Base-by-base conservation (phyloP, 1,284 basidiomycete species). In the Stygiomarasmius scandens region DNA sequence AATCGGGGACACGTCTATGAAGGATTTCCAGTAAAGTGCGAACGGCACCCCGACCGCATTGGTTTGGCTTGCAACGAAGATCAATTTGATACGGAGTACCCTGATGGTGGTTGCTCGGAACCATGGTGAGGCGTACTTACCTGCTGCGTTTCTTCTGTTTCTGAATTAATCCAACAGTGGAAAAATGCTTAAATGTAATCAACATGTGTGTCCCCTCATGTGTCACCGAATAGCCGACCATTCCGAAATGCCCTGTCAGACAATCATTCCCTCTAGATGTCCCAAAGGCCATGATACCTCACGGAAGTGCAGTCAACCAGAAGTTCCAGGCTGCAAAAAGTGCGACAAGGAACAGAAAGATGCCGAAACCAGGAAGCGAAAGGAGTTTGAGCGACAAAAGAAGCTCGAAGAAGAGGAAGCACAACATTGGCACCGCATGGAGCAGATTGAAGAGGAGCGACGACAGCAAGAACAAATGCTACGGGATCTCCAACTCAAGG, bases 71-170 rank as follows among this genome's bases (percentile, higher is more conserved):
- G n/a, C 20, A 44, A 58, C 1, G 69, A 81, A 0, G 67, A 56
- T 1, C 79, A 87, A 6, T 89, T 89, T 55, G 81, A 85, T 8
- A 60, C 60, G n/a, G n/a, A n/a, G n/a, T n/a, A n/a, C n/a, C 47
- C 36, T 34, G 38, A n/a, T 54, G 63, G 2, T n/a, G n/a, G n/a
- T n/a, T n/a, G n/a, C n/a, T n/a, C n/a, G n/a, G 74, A 80, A 58
- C 75, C 77, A 27, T 88, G 86, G 86, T 86, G 67, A 50, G 73
- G n/a, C n/a, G n/a, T n/a, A n/a, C n/a, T n/a, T n/a, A n/a, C n/a
- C n/a, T n/a, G n/a, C n/a, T n/a, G n/a, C n/a, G n/a, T n/a, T n/a
- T n/a, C n/a, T n/a, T n/a, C n/a, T n/a, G n/a, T n/a, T n/a, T n/a
- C 63, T 20, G 3, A 9, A 10, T 22, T 49, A 34, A 43, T 48